Conservation (phyloP, 805 yeast species). For the Sungouiozyma intestinalis region DNA sequence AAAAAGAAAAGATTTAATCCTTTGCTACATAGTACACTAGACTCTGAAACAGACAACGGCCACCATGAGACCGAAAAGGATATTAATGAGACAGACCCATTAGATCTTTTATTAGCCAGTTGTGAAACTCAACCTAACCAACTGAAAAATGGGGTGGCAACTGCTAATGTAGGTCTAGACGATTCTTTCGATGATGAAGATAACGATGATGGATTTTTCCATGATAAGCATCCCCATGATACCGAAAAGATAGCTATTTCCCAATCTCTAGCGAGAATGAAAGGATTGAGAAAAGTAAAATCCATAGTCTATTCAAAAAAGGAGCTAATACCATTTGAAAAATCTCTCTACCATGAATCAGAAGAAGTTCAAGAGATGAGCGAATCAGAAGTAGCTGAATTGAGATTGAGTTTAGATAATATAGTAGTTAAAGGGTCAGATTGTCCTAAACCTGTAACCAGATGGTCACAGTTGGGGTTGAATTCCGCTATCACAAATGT, state of each 20-base stretch:
- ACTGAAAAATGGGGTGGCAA: not conserved
- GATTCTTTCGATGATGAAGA: constrained; percentile 14
- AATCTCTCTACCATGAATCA: constrained; percentile 53
- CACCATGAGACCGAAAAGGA: not conserved
- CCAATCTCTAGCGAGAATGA: constrained; percentile 26
- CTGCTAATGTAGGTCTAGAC: constrained; percentile 11
- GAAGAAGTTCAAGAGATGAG: constrained; percentile 39
- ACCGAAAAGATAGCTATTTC: constrained; percentile 21
- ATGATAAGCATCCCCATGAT: constrained; percentile 28
- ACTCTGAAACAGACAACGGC: too few species aligned
- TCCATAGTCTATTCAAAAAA: constrained; percentile 20
- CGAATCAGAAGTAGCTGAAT: constrained; percentile 43
- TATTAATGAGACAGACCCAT: constrained; percentile 31
- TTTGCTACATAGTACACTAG: too few species aligned
- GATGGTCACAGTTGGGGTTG: constrained; percentile 78
- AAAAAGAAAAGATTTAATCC: not conserved
- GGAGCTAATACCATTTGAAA: constrained; percentile 45
- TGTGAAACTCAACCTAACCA: constrained; percentile 4
- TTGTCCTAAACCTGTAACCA: constrained; percentile 54
- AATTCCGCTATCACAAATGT: constrained; percentile 47
- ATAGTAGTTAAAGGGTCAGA: constrained; percentile 51
- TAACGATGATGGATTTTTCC: constrained; percentile 16
- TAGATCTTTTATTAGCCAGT: constrained; percentile 37
- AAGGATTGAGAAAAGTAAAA: constrained; percentile 30
- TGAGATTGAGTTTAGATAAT: constrained; percentile 49